Evolutionary conservation across 257 asterid genomes (phyloP).

Genomic region (Solanum chmielewskii): DNA sequence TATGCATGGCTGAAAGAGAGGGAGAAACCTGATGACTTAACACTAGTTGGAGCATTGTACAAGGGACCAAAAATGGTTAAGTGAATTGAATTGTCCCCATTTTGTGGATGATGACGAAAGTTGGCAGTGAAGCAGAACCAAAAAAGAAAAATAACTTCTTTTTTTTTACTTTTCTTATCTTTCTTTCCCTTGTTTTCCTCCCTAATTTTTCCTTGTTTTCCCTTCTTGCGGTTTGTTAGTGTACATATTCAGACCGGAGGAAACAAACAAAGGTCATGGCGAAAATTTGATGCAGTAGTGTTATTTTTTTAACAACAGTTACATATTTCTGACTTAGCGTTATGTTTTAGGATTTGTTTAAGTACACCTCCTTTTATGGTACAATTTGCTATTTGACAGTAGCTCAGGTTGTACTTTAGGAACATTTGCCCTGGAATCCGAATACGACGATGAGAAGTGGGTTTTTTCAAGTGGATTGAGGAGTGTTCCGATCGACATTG

Average conservation of each 20-base stretch:
- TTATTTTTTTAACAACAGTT: background rate
- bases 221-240: background rate
- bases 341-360: background rate
- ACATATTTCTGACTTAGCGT: background rate
- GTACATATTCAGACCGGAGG: slow-evolving; percentile 1
- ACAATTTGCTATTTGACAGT: background rate
- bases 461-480: background rate
- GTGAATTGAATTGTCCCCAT: slow-evolving; percentile 5
- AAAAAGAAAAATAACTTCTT: background rate
- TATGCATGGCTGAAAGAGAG: slow-evolving; percentile 78
- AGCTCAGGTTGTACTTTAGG: background rate
- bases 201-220: background rate
- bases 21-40: slow-evolving; percentile 57
- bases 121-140: background rate
- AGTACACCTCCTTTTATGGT: background rate
- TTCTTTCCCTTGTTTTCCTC: background rate
- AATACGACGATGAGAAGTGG: background rate
- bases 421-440: background rate
- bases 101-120: background rate
- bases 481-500: background rate
- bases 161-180: background rate
- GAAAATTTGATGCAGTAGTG: background rate
- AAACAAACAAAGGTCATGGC: background rate
- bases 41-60: slow-evolving; percentile 42
- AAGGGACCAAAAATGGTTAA: slow-evolving; percentile 51